These are phyloP conservation scores for Cruciata laevipes DNA, from an alignment of 257 asterid genomes.

Conservation along the genomic window DNA sequence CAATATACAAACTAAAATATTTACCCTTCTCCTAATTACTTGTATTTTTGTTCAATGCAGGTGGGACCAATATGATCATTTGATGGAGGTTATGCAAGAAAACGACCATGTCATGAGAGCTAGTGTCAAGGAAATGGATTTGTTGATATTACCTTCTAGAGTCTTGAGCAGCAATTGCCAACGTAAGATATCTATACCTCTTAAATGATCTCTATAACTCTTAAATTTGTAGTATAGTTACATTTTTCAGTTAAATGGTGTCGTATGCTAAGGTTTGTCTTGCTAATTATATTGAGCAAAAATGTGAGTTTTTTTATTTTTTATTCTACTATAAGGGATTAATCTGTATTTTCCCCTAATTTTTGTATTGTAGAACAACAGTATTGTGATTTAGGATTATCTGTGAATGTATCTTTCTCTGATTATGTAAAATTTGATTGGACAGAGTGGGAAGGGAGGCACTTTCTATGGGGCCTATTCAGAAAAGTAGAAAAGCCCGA, in stretches of 20 bases:
- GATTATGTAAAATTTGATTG: not conserved
- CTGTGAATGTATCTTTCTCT: not conserved
- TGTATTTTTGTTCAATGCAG: conserved; percentile 24
- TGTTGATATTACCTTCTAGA: conserved; percentile 56
- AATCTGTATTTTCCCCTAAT: no score
- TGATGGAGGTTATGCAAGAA: conserved; percentile 33
- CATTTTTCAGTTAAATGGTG: not conserved
- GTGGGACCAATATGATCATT: conserved; percentile 28
- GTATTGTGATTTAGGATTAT: no score
- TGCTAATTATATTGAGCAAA: no score
- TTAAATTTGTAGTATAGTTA: not conserved
- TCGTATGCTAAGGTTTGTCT: not conserved
- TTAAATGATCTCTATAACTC: conserved; percentile 18
- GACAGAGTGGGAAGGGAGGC: conserved; percentile 45
- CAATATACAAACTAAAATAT: not conserved
- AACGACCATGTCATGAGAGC: conserved; percentile 40
- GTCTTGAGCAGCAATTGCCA: conserved; percentile 40
- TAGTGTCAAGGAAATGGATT: conserved; percentile 45
- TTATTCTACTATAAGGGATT: not conserved
- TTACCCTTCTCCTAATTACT: not conserved
- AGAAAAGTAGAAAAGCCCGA: conserved; percentile 12
- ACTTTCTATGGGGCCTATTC: conserved; percentile 69
- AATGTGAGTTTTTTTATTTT: not conserved
- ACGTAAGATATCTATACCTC: no score
- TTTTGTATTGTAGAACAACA: no score